Evolutionary conservation across 805 yeast genomes (phyloP).

Genomic region (Kregervanrija pseudodelftensis): DNA sequence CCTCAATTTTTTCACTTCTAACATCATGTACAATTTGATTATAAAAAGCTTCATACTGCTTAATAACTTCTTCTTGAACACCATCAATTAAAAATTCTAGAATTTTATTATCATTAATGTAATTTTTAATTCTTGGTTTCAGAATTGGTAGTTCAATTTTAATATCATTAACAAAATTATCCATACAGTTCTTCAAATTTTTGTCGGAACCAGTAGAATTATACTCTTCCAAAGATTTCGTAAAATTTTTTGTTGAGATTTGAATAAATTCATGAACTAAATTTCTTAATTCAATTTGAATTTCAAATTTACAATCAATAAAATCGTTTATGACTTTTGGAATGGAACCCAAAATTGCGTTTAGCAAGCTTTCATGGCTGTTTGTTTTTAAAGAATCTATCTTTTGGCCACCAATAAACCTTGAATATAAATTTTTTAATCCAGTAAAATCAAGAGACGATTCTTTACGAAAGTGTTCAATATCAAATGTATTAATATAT

Average conservation of each 20-base stretch:
- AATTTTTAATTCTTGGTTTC: slow-evolving; percentile 42
- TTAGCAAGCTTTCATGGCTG: slow-evolving; percentile 14
- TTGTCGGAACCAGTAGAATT: slow-evolving; percentile 5
- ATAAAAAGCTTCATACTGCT: slow-evolving; percentile 51
- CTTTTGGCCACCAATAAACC: slow-evolving; percentile 10
- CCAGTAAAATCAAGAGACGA: slow-evolving; percentile 79
- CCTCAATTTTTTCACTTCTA: slow-evolving; percentile 30
- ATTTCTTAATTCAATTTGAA: slow-evolving; percentile 65
- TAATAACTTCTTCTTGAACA: slow-evolving; percentile 51
- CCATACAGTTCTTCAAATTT: slow-evolving; percentile 13
- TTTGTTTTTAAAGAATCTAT: slow-evolving; percentile 3
- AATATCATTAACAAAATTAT: slow-evolving; percentile 41
- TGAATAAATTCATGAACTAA: slow-evolving; percentile 65
- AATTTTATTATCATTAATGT: slow-evolving; percentile 49
- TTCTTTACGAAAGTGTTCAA: slow-evolving; percentile 67
- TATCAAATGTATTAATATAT: slow-evolving; percentile 69
- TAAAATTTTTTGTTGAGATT: slow-evolving; percentile 41
- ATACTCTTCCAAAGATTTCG: slow-evolving; percentile 36
- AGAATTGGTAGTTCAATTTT: slow-evolving; percentile 50
- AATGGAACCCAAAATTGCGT: slow-evolving; percentile 44
- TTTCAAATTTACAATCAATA: slow-evolving; percentile 69
- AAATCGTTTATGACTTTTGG: slow-evolving; percentile 77
- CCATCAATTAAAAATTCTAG: slow-evolving; percentile 53
- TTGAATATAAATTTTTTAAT: slow-evolving; percentile 37
- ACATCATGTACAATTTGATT: slow-evolving; percentile 15